These are phyloP conservation scores for Nemania sp. DNA, from an alignment of 2,329 filamentous ascomycete genomes.

Conservation along the genomic window DNA sequence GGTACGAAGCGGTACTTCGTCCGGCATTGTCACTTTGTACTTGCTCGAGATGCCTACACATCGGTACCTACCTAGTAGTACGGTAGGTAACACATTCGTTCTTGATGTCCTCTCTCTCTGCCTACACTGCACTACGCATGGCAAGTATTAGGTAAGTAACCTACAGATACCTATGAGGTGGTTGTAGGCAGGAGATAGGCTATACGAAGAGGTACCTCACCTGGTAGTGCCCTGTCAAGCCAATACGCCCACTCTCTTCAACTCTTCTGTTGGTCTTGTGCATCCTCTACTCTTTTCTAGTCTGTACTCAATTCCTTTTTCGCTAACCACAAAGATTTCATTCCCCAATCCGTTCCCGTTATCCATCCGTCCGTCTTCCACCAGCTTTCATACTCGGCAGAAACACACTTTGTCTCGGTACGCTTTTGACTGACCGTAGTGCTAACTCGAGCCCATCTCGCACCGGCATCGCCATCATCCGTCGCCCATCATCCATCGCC, in stretches of 20 bases:
- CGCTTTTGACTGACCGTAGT: conserved; percentile 14
- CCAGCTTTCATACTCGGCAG: neutral
- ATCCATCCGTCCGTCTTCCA: neutral
- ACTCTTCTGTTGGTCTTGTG: conserved; percentile 25
- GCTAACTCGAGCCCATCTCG: conserved; percentile 13
- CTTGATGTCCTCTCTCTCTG: neutral
- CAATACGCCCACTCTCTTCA: conserved; percentile 22
- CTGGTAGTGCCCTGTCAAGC: conserved; percentile 8
- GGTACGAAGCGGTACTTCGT: too few species aligned
- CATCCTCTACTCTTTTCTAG: conserved; percentile 22
- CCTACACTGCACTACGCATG: too few species aligned
- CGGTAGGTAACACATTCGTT: conserved; percentile 4
- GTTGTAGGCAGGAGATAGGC: neutral
- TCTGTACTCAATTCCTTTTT: conserved; percentile 19
- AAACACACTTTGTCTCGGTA: conserved; percentile 12
- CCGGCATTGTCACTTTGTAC: too few species aligned
- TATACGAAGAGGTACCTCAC: neutral
- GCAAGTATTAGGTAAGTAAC: too few species aligned
- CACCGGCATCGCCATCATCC: too few species aligned
- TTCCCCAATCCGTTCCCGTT: conserved; percentile 23
- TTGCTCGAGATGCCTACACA: too few species aligned
- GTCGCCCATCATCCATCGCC: neutral
- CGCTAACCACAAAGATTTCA: conserved; percentile 19
- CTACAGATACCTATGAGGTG: too few species aligned
- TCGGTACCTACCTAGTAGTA: neutral